Percentiles rank a stretch among this genome's conserved stretches.
Conservation (phyloP, 805 yeast species). For the Cephaloascus fragrans region DNA sequence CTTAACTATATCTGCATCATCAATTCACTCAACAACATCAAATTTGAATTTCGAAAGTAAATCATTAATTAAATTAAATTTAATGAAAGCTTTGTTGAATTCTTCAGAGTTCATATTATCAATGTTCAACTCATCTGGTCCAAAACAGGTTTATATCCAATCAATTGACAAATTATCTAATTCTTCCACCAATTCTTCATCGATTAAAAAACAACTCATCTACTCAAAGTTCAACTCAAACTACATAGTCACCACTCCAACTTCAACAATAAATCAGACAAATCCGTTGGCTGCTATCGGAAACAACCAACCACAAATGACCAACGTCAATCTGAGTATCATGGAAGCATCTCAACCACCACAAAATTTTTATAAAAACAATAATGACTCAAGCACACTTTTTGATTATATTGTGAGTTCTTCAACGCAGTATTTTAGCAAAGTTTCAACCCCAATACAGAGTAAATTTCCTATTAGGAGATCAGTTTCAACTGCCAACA, state of each 20-base stretch:
- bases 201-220: constrained; percentile 1
- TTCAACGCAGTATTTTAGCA: not conserved
- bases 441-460: constrained; percentile 9
- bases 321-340: too few relatives aligned
- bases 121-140: constrained; percentile 18
- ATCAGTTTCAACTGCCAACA: constrained; percentile 3
- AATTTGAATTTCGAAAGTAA: not conserved
- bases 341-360: too few relatives aligned
- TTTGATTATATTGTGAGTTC: not conserved
- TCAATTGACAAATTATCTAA: constrained; percentile 2
- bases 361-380: not conserved
- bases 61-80: constrained; percentile 12
- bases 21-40: constrained; percentile 3
- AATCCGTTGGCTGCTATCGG: too few relatives aligned
- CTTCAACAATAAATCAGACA: not conserved
- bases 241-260: not conserved
- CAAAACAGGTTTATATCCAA: constrained; percentile 14
- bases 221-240: not conserved
- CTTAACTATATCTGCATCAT: not conserved
- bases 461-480: constrained; percentile 16
- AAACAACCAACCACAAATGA: too few relatives aligned
- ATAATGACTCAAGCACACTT: not conserved
- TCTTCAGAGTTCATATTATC: constrained; percentile 17
- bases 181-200: too few relatives aligned
- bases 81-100: constrained; percentile 16